Conservation (phyloP, 2,329 filamentous ascomycete species). For the Arthrobotrys sphaeroides region DNA sequence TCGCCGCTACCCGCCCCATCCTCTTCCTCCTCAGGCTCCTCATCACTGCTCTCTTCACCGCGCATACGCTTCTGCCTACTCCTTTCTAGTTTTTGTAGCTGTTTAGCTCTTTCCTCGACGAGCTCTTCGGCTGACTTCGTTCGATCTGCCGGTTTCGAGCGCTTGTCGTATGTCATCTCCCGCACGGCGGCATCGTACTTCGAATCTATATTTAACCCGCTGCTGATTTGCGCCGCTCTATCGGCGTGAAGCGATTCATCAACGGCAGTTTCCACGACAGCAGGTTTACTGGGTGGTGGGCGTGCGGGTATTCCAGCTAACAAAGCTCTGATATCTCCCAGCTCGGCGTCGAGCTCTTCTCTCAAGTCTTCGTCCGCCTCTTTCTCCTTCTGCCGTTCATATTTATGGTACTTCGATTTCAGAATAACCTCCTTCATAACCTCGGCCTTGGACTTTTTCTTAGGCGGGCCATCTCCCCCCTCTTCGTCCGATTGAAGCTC, state of each 20-base stretch:
- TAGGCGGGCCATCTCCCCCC: conserved; percentile 72
- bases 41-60: conserved; percentile 76
- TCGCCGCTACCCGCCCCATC: conserved; percentile 66
- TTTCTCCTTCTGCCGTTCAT: conserved; percentile 89
- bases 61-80: conserved; percentile 86
- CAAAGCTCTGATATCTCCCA: conserved; percentile 78
- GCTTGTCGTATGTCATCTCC: conserved; percentile 82
- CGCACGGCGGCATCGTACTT: conserved; percentile 87
- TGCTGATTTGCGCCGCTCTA: conserved; percentile 64
- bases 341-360: conserved; percentile 82
- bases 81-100: conserved; percentile 81
- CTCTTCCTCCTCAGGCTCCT: conserved; percentile 69
- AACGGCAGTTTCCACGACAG: conserved; percentile 60
- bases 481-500: conserved; percentile 65
- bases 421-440: conserved; percentile 98
- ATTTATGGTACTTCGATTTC: conserved; percentile 95
- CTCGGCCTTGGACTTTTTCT: conserved; percentile 94
- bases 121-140: conserved; percentile 92
- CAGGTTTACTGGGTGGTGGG: conserved; percentile 58
- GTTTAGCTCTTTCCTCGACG: conserved; percentile 77
- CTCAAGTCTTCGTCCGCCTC: conserved; percentile 92
- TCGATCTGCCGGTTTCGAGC: conserved; percentile 83
- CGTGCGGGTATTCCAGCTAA: conserved; percentile 66
- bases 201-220: conserved; percentile 59
- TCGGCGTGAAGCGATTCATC: conserved; percentile 67